Evolutionary conservation across 257 asterid genomes (phyloP).

Genomic region (Penstemon davidsonii): DNA sequence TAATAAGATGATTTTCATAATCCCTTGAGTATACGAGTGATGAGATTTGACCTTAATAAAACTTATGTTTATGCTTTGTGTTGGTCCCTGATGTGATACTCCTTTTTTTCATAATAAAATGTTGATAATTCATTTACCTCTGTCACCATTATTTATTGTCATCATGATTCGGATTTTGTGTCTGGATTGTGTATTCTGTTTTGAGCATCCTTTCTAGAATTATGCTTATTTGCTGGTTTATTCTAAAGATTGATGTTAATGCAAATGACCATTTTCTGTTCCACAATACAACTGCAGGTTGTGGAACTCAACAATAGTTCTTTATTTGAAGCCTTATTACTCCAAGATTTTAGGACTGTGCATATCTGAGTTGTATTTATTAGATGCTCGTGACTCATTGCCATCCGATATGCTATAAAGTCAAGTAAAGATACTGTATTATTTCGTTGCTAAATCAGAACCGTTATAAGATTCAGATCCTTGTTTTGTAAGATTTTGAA

Average conservation of each 20-base stretch:
- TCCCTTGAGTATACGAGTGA: not conserved
- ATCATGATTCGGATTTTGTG: not conserved
- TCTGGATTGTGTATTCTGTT: not conserved
- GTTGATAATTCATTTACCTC: not conserved
- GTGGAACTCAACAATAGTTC: conserved; percentile 55
- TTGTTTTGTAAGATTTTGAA: conserved; percentile 41
- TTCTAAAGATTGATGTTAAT: conserved; percentile 27
- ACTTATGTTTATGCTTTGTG: not conserved
- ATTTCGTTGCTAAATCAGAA: conserved; percentile 47
- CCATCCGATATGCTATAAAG: conserved; percentile 55
- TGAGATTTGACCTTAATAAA: not conserved
- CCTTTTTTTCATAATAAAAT: no score
- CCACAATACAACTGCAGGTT: conserved; percentile 74
- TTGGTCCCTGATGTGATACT: not conserved
- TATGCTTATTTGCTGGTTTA: conserved; percentile 24
- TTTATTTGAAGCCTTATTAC: conserved; percentile 52
- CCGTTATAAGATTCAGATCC: conserved; percentile 42
- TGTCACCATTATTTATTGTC: not conserved
- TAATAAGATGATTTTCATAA: not conserved
- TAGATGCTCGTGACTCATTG: conserved; percentile 52
- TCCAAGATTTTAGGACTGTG: conserved; percentile 36
- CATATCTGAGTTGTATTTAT: conserved; percentile 44
- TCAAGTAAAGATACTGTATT: conserved; percentile 53
- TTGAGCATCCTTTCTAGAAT: not conserved
- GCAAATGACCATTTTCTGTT: conserved; percentile 54